These are phyloP conservation scores for Acacia acuminata DNA, from an alignment of 306 rosid genomes.

Conservation along the genomic window DNA sequence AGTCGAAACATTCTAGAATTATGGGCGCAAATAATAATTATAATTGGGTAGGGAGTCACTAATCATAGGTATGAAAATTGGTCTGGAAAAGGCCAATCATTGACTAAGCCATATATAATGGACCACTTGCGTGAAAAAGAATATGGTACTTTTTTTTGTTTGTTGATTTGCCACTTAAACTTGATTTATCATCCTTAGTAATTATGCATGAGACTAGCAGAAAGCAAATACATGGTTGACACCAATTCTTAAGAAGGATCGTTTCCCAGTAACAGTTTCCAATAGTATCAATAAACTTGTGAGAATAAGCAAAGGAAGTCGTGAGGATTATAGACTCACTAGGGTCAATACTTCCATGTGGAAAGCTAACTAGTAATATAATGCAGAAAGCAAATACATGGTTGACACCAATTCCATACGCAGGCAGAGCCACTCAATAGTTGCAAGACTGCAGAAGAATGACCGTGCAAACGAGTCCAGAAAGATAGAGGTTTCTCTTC, in stretches of 20 bases:
- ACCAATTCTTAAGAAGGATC: neutral
- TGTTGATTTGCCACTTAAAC: no score
- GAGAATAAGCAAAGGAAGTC: conserved; percentile 9
- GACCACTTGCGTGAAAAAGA: neutral
- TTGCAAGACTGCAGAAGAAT: conserved; percentile 98
- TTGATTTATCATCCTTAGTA: neutral
- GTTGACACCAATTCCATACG: conserved; percentile 97
- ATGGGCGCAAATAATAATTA: neutral
- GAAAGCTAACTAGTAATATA: conserved; percentile 94
- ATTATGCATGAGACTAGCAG: neutral
- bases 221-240: no score
- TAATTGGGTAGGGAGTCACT: neutral
- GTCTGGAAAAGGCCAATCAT: neutral
- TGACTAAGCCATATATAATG: neutral
- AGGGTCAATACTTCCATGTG: conserved; percentile 90
- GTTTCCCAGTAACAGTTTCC: neutral
- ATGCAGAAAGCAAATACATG: conserved; percentile 94
- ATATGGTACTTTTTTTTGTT: neutral
- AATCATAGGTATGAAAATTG: neutral
- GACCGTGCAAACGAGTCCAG: conserved; percentile 93
- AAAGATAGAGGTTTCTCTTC: no score
- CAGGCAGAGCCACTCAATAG: conserved; percentile 98
- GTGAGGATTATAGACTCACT: conserved; percentile 54
- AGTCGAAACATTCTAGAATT: neutral
- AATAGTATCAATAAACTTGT: neutral